A percentile compares a stretch with the other conserved stretches of the same genome.
phyloP scores from a whole-genome alignment of 257 asterid species.

The Cinchona pubescens region DNA sequence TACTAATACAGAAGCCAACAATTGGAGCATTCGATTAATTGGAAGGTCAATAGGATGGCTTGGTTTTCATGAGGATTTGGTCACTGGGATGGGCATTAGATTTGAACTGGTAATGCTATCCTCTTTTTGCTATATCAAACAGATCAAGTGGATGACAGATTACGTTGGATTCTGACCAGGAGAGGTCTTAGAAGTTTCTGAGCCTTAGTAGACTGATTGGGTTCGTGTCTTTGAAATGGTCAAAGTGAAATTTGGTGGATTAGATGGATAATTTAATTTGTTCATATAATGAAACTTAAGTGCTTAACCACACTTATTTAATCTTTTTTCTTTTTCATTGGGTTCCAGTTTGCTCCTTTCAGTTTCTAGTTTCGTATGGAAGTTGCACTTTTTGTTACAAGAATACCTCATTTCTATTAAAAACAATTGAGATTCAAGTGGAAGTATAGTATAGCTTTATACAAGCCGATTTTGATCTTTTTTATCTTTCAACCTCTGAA shows the following conservation, averaged over 20 bases:
- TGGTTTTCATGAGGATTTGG: not conserved
- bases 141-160: not conserved
- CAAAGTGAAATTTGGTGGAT: not conserved
- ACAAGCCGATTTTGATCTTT: not conserved
- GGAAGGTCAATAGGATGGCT: not conserved
- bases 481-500: slow-evolving; percentile 11
- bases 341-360: not conserved
- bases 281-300: no score
- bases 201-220: not conserved
- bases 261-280: no score
- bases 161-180: no score
- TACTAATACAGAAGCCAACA: not conserved
- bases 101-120: not conserved
- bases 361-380: not conserved
- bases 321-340: not conserved
- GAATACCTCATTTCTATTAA: not conserved
- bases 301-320: no score
- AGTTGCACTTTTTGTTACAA: not conserved
- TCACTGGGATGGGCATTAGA: not conserved
- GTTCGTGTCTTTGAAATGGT: not conserved
- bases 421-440: not conserved
- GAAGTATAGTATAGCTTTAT: not conserved
- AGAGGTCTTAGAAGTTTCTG: no score
- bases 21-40: not conserved
- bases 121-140: not conserved